Base-by-base conservation (phyloP, 2,329 filamentous ascomycete genomes). In the Cadophora sp. region DNA sequence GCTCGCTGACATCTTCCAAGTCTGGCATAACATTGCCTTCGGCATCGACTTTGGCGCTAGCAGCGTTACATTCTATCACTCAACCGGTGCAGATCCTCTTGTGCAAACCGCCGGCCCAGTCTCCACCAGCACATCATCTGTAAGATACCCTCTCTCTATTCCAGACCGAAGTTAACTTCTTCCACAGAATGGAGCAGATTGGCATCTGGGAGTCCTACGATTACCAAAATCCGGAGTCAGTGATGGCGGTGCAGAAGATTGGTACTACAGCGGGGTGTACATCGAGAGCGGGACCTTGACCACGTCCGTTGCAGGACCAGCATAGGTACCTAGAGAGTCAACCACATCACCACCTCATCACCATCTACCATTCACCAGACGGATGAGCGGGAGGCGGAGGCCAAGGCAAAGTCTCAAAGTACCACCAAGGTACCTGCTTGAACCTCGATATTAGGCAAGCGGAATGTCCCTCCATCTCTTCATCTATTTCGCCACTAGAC, bases 11-110 rank as follows among this genome's bases (percentile, higher is more conserved):
- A 59, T 31, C 37, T 7, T 59, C 19, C 34, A 59, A 59, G 86
- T 88, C 9, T 92, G 91, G 91, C 90, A 93, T 78, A 93, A 93
- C 76, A 83, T 92, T 74, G 91, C 89, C 56, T 92, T 92, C 74
- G 89, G 88, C 76, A 91, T 92, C 68, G 86, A 92, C 81, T 93
- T 93, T 74, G 79, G 79, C n/a, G 84, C 82, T 50, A 81, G 84
- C 72, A 87, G 84, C 4, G 89, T 93, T 34, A 86, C 85, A 19
- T 88, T 92, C 79, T 92, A 89, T 85, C 89, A 92, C 78, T 91
- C 89, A 0, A 89, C 87, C n/a, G 90, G 89, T 43, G 80, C 82
- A n/a, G 84, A 85, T 40, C 79, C 85, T 24, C 81, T 93, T 26
- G 82, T 79, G 66, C 84, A 86, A 76, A 85, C 85, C 0, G 88